Evolutionary conservation across 768 basidiomycete species (phyloP).

Genomic region (Termitomyces sp.): DNA sequence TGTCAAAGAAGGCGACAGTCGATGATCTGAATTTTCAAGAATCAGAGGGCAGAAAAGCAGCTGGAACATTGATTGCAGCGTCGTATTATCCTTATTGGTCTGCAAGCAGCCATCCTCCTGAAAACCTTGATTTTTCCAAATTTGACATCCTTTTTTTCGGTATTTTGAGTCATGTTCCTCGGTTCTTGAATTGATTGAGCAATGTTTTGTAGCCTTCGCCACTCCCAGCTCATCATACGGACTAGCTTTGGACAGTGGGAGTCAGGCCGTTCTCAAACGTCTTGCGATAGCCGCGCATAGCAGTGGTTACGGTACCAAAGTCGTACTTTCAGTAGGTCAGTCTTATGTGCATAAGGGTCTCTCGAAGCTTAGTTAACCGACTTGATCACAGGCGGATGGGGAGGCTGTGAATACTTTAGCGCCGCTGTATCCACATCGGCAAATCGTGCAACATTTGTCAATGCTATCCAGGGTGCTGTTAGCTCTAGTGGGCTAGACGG

Average conservation of each 20-base stretch:
- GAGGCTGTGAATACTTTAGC: slow-evolving; percentile 63
- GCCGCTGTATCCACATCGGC: slow-evolving; percentile 44
- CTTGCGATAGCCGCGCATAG: slow-evolving; percentile 53
- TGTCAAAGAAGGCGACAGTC: not conserved
- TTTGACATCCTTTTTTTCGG: slow-evolving; percentile 68
- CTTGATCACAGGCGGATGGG: slow-evolving; percentile 56
- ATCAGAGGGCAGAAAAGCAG: not conserved
- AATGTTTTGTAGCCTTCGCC: slow-evolving; percentile 51
- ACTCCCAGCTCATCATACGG: slow-evolving; percentile 53
- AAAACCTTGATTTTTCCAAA: slow-evolving; percentile 54
- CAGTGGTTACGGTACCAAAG: slow-evolving; percentile 53
- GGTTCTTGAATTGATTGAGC: not conserved
- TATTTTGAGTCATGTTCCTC: slow-evolving; percentile 17
- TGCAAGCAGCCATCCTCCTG: slow-evolving; percentile 42
- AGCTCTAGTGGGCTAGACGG: slow-evolving; percentile 61
- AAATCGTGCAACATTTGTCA: slow-evolving; percentile 52
- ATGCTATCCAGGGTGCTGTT: slow-evolving; percentile 50
- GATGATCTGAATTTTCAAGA: not conserved
- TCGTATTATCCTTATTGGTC: slow-evolving; percentile 52
- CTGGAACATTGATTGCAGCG: slow-evolving; percentile 30
- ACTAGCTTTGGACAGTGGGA: slow-evolving; percentile 46
- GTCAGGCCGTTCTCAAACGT: slow-evolving; percentile 45
- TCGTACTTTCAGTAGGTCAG: slow-evolving; percentile 60
- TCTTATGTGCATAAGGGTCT: slow-evolving; percentile 21
- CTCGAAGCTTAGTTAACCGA: not conserved